Conservation (phyloP, 2,329 filamentous ascomycete genomes). For the Celoporthe dispersa region DNA sequence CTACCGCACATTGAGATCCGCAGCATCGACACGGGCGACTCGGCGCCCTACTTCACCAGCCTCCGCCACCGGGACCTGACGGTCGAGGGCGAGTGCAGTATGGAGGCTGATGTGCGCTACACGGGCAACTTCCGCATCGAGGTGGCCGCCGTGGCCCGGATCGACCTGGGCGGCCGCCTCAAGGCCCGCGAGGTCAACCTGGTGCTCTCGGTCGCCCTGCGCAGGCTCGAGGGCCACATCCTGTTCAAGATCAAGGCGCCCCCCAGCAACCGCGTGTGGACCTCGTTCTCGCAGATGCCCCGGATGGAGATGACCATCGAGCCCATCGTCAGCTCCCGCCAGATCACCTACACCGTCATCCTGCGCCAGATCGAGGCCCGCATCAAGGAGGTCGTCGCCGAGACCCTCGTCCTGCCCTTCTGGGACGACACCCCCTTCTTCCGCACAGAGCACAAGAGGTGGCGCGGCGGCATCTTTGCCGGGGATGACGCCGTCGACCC, state of each 20-base stretch:
- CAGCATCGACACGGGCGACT: constrained; percentile 83
- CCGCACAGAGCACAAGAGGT: constrained; percentile 75
- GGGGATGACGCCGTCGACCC: constrained; percentile 54
- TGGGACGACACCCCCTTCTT: constrained; percentile 97
- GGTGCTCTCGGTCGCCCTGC: constrained; percentile 82
- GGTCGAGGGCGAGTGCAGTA: constrained; percentile 85
- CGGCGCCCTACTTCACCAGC: constrained; percentile 87
- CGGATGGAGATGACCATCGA: constrained; percentile 94
- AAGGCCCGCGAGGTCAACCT: constrained; percentile 90
- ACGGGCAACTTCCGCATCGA: constrained; percentile 88
- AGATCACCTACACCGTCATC: constrained; percentile 94
- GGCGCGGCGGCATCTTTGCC: constrained; percentile 83
- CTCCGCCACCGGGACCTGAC: constrained; percentile 86
- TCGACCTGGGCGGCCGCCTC: constrained; percentile 87
- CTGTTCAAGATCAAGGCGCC: constrained; percentile 90
- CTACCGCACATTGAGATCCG: constrained; percentile 83
- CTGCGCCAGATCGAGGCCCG: constrained; percentile 91
- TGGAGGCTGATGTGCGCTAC: constrained; percentile 88
- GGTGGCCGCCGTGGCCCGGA: constrained; percentile 88
- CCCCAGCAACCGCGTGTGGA: constrained; percentile 95
- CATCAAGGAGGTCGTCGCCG: constrained; percentile 91
- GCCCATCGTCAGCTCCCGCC: constrained; percentile 90
- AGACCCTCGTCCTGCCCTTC: constrained; percentile 88
- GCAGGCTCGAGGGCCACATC: constrained; percentile 82
- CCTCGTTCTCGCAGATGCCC: constrained; percentile 91